These are phyloP conservation scores for Phytophthora pistaciae DNA, from an alignment of 352 stramenopile genomes.

Conservation along the genomic window DNA sequence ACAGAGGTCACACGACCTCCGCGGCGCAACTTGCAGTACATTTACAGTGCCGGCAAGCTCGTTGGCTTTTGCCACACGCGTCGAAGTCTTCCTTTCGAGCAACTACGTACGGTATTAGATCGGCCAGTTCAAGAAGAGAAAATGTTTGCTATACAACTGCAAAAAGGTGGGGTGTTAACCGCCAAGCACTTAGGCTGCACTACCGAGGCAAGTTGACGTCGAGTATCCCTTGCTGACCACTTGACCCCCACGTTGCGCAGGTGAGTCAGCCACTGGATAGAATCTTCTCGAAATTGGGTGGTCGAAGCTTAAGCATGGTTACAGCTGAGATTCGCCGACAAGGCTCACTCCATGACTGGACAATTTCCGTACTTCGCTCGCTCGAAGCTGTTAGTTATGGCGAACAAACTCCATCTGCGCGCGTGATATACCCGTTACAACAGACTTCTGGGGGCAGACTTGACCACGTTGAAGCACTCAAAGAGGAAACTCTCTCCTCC, in stretches of 20 bases:
- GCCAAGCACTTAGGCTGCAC: not conserved
- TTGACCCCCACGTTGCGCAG: not conserved
- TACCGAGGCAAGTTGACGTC: not conserved
- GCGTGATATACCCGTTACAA: not conserved
- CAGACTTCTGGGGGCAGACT: not conserved
- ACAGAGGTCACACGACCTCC: not conserved
- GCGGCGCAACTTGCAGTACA: too few species aligned
- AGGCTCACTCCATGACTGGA: not conserved
- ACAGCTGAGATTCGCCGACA: too few species aligned
- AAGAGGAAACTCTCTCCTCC: conserved; percentile 16
- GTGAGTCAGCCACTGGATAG: not conserved
- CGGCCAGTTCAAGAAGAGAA: too few species aligned
- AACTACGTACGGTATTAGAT: not conserved
- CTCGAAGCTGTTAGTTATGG: conserved; percentile 1
- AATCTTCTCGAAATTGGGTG: not conserved
- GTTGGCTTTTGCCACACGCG: not conserved
- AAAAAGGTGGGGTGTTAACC: not conserved
- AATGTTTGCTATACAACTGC: not conserved
- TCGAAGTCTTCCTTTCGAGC: not conserved
- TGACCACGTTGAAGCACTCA: conserved; percentile 9
- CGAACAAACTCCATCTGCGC: not conserved
- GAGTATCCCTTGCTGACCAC: not conserved
- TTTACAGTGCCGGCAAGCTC: too few species aligned
- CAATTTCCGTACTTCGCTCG: conserved; percentile 4
- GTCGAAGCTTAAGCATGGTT: not conserved